phyloP scores from a whole-genome alignment of 192 early-diverging fungal genomes.

The Coemansia pectinata region DNA sequence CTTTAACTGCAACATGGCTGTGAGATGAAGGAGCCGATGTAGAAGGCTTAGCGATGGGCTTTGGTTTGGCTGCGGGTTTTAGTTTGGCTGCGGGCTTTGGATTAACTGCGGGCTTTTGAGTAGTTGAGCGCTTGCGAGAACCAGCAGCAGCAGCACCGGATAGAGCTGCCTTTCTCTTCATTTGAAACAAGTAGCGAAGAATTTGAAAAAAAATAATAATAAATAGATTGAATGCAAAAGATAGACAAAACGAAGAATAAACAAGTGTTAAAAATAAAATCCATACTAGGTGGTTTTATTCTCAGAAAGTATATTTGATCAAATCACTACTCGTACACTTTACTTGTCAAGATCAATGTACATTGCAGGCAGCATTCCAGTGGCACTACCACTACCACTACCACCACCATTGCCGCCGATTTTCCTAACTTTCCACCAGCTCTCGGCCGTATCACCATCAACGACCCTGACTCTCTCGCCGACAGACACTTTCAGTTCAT shows the following conservation, averaged over 20 bases:
- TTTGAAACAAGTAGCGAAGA: not conserved
- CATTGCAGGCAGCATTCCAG: constrained; percentile 49
- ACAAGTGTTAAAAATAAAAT: not conserved
- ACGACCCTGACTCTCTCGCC: constrained; percentile 43
- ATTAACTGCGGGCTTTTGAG: not conserved
- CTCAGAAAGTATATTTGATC: not conserved
- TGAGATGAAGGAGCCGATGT: not conserved
- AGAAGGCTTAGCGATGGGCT: not conserved
- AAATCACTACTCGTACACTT: not conserved
- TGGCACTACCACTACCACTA: too few relatives aligned
- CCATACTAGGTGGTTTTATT: not conserved
- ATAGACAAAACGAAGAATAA: not conserved
- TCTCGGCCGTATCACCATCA: constrained; percentile 47
- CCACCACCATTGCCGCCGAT: not conserved
- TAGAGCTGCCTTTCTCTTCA: not conserved
- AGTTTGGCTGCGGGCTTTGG: not conserved
- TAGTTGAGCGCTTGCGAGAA: not conserved
- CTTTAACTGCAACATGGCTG: not conserved
- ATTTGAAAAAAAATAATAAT: constrained; percentile 4
- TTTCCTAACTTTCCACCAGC: constrained; percentile 50
- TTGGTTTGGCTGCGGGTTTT: not conserved
- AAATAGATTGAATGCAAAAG: not conserved
- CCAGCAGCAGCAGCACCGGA: not conserved
- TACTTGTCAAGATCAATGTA: constrained; percentile 53
- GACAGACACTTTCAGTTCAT: constrained; percentile 30